These are phyloP conservation scores for Plasmopara viticola DNA, from an alignment of 352 stramenopile species.

Conservation along the genomic window DNA sequence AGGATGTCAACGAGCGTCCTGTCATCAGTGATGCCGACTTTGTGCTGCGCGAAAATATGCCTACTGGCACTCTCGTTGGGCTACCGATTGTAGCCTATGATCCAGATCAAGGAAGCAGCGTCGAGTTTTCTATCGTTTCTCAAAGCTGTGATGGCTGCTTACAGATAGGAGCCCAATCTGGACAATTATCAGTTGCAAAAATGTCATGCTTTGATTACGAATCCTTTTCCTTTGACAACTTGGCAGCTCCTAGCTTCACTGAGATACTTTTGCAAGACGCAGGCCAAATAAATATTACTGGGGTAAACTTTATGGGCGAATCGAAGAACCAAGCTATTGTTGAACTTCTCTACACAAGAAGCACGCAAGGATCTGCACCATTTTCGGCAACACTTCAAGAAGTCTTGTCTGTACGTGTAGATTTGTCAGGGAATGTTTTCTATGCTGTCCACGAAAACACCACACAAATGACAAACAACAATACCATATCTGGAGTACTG, in stretches of 20 bases:
- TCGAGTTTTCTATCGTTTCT: constrained; percentile 24
- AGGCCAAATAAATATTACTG: constrained; percentile 10
- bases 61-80: constrained; percentile 14
- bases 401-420: constrained; percentile 5
- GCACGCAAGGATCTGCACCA: background rate
- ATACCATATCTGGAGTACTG: constrained; percentile 5
- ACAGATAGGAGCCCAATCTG: constrained; percentile 26
- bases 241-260: background rate
- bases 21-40: constrained; percentile 23
- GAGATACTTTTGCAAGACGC: background rate
- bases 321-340: constrained; percentile 3
- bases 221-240: constrained; percentile 23
- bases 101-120: constrained; percentile 8
- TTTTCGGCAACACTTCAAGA: constrained; percentile 7
- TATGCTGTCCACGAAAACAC: constrained; percentile 8
- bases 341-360: constrained; percentile 10
- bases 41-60: constrained; percentile 29
- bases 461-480: background rate
- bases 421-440: constrained; percentile 3
- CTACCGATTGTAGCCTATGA: constrained; percentile 16
- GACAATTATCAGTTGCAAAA: constrained; percentile 34
- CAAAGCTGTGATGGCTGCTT: constrained; percentile 36
- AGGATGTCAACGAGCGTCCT: constrained; percentile 45
- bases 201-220: constrained; percentile 50
- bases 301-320: constrained; percentile 9